A percentile compares a stretch with the other conserved stretches of the same genome.
Conservation (phyloP, 495 filamentous ascomycete genomes). For the Penicillium odoratum region DNA sequence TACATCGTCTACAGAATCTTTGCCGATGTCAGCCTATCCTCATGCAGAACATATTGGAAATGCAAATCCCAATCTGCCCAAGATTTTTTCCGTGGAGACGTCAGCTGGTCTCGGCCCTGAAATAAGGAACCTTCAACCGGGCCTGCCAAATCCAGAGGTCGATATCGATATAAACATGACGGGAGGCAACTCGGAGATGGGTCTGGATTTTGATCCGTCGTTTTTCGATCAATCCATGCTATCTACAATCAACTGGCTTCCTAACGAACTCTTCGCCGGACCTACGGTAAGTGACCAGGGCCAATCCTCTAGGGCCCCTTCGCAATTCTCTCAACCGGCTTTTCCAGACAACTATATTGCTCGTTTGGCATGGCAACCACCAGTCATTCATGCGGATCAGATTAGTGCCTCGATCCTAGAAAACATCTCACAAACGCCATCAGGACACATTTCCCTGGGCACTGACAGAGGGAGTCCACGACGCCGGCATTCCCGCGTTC, state of each 20-base stretch:
- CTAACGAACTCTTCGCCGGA: slow-evolving; percentile 26
- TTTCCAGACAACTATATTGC: slow-evolving; percentile 18
- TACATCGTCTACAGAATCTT: neutral
- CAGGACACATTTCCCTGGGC: slow-evolving; percentile 23
- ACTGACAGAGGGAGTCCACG: slow-evolving; percentile 21
- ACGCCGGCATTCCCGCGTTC: slow-evolving; percentile 18
- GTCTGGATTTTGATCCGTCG: slow-evolving; percentile 25
- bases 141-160: slow-evolving; percentile 11
- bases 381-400: slow-evolving; percentile 24
- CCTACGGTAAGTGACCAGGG: slow-evolving; percentile 11
- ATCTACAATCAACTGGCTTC: slow-evolving; percentile 42
- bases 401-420: slow-evolving; percentile 20
- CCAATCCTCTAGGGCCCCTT: slow-evolving; percentile 11
- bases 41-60: slow-evolving; percentile 19
- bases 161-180: slow-evolving; percentile 23
- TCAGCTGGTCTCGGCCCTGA: slow-evolving; percentile 9
- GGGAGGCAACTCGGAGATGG: slow-evolving; percentile 26
- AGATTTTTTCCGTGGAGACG: slow-evolving; percentile 12
- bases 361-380: slow-evolving; percentile 34
- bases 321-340: slow-evolving; percentile 21
- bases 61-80: slow-evolving; percentile 12
- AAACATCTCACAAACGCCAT: slow-evolving; percentile 24
- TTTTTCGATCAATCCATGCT: slow-evolving; percentile 28
- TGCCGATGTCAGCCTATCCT: slow-evolving; percentile 14
- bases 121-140: slow-evolving; percentile 18